Conservation (phyloP, 257 asterid genomes). For the Jaltomata sinuosa region DNA sequence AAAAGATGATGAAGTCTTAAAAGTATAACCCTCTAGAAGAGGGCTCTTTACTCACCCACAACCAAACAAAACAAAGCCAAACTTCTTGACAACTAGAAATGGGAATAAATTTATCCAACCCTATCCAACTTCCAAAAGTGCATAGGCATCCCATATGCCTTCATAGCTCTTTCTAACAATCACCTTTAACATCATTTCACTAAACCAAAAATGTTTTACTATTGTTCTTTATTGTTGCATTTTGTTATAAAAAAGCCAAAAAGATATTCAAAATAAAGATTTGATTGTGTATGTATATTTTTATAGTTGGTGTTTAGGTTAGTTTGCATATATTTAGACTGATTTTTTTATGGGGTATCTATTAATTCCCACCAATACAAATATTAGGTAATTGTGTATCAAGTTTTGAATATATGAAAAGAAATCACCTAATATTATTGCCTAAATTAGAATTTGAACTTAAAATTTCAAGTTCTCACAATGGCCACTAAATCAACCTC, state of each 20-base stretch:
- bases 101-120: background rate
- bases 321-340: no score
- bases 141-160: background rate
- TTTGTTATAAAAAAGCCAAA: background rate
- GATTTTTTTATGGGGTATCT: no score
- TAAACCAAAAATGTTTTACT: background rate
- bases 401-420: background rate
- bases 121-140: background rate
- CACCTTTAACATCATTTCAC: background rate
- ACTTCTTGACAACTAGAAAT: background rate
- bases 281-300: background rate
- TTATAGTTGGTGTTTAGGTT: background rate
- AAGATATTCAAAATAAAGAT: rapidly evolving
- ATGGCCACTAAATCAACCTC: background rate
- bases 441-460: background rate
- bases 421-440: background rate
- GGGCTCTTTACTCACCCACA: background rate
- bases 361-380: background rate
- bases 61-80: background rate
- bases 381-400: background rate
- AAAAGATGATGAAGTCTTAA: background rate
- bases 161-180: background rate
- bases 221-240: background rate
- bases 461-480: background rate
- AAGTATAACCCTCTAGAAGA: slow-evolving; percentile 8